Base-by-base conservation (phyloP, 768 basidiomycete species). In the Lentinula guzmanii region DNA sequence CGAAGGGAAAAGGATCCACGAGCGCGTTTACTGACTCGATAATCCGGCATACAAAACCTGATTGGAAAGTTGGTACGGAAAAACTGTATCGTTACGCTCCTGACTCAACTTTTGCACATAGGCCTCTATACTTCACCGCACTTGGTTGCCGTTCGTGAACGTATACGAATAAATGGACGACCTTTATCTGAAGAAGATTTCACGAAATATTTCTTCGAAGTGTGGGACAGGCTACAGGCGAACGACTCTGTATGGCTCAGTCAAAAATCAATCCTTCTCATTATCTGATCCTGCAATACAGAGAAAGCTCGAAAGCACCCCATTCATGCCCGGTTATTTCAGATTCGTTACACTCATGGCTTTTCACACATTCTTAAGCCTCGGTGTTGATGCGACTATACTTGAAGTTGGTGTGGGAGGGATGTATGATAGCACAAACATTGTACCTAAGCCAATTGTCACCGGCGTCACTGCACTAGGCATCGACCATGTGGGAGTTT, bases 371-470 rank as follows among this genome's bases (percentile, higher is more conserved):
- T 98, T 99, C 76, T 74, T 92, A 57, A 82, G 86, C 45, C 76
- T 89, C 33, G 86, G 88, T 71, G 90, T 98, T 5, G 86, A 95
- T 65, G 94, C 93, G 3, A 93, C 95, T 0, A 83, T 99, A 58
- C 80, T 99, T 24, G 97, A 99, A 79, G 97, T 98, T 41, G 97
- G 97, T 8, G 89, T 99, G 18, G 97, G 97, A 21, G 97, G 97
- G 9, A 81, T 82, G 21, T 92, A 92, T 69, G 97, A 99, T 70
- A 93, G 93, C 67, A 99, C 97, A 31, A 99, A 99, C 66, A 86
- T 96, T 63, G 93, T 98, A 10, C 95, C 94, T 0, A 83, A 82
- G 61, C 97, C 97, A 0, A 70, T 95, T n/a, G 89, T 89, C 28
- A 91, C 95, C 5, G 97, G 95, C 5, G 79, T 98, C 24, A 91